Evolutionary conservation across 2,329 filamentous ascomycete genomes (phyloP), one percentile per base, ranked within the genome.

Genomic region (Neonectria neomacrospora): DNA sequence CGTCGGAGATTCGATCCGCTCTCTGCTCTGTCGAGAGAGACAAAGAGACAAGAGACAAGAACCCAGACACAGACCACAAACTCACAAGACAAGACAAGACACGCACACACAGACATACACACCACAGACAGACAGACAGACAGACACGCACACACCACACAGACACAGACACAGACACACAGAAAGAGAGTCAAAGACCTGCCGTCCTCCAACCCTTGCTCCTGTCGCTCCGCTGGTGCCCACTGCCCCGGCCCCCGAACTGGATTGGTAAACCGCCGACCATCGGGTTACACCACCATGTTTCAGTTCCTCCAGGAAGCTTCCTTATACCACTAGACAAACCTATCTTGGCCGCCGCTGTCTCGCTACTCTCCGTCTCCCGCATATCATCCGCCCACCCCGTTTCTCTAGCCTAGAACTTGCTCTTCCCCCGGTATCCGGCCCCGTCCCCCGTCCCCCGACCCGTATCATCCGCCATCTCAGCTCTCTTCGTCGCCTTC

Each of bases 261-360:
- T 70, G 63, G 62, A 71, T 69, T 71, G 66, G 67, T 67, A 73
- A 74, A 73, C 70, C 70, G 60, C 71, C 70, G 69, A 67, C 64
- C 61, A 45, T 72, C 64, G 54, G 65, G 77, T 79, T 72, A 74
- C 76, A 78, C 77, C 64, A 71, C 59, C 71, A 72, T 79, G 77
- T 78, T 77, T 78, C 76, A 75, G 70, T 75, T 68, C 67, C 65
- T 68, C 66, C 52, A 65, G 53, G 64, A 67, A 71, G 63, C 52
- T 73, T 74, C 64, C 65, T 64, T 67, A 70, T 69, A 37, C 34
- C 16, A 37, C 34, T 37, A 74, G 67, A 67, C 65, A 57, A 62
- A 57, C 52, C 47, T 44, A 45, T 51, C 39, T 39, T 47, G 28
- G 28, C 28, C 52, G 52, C 50, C 28, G 12, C 23, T 53, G 60